Evolutionary conservation across 345 rosid genomes (phyloP).

Genomic region (Microcos paniculata): DNA sequence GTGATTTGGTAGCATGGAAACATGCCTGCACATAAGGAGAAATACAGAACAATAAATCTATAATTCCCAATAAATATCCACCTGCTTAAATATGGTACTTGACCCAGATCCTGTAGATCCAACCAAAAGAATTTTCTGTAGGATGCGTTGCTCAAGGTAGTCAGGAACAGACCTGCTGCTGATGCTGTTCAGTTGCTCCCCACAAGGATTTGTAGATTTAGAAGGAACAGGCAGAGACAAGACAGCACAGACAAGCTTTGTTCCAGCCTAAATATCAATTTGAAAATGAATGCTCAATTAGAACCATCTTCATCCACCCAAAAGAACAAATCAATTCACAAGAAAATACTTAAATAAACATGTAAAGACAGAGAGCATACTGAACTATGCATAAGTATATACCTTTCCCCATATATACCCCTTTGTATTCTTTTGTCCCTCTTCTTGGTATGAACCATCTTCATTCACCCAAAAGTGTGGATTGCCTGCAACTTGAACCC

Average conservation of each 20-base stretch:
- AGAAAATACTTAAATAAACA: background rate
- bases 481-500: conserved; percentile 99
- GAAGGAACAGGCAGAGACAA: conserved; percentile 93
- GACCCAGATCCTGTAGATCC: conserved; percentile 92
- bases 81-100: conserved; percentile 98
- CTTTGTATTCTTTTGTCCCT: conserved; percentile 95
- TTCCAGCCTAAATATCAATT: conserved; percentile 67
- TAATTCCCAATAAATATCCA: conserved; percentile 20
- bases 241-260: conserved; percentile 87
- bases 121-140: conserved; percentile 84
- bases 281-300: conserved; percentile 19
- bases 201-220: conserved; percentile 56
- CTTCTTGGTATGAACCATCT: conserved; percentile 99
- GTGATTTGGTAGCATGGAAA: background rate
- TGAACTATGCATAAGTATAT: conserved; percentile 11
- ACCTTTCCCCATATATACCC: conserved; percentile 99
- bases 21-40: background rate
- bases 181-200: conserved; percentile 54
- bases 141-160: conserved; percentile 66
- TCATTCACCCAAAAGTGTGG: conserved; percentile 99
- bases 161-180: conserved; percentile 69
- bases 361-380: background rate
- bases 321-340: background rate
- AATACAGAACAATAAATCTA: background rate
- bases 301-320: background rate